Evolutionary conservation across 208 protist species (phyloP).

Genomic region (Zelonia costaricensis): DNA sequence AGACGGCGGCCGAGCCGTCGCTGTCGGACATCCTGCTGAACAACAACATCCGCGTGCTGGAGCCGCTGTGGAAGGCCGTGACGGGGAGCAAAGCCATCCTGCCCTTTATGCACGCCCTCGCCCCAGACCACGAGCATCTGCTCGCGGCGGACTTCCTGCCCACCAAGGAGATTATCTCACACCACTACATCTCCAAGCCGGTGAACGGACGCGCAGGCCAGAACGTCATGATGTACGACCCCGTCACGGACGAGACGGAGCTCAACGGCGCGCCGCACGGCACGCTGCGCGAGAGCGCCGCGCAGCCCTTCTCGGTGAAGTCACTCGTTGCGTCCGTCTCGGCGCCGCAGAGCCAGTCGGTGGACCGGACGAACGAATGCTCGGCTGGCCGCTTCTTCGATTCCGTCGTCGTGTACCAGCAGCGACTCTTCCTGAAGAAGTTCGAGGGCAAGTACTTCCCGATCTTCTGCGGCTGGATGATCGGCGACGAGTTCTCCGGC

Average conservation of each 20-base stretch:
- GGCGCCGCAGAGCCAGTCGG: slow-evolving; percentile 25
- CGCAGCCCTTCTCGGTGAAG: slow-evolving; percentile 10
- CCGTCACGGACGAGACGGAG: slow-evolving; percentile 37
- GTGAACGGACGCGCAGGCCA: slow-evolving; percentile 79
- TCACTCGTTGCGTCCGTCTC: slow-evolving; percentile 18
- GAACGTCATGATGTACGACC: slow-evolving; percentile 78
- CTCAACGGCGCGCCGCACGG: slow-evolving; percentile 34
- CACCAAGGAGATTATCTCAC: slow-evolving; percentile 57
- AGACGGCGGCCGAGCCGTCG: slow-evolving; percentile 27
- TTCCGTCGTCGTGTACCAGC: slow-evolving; percentile 69
- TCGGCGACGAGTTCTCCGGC: slow-evolving; percentile 67
- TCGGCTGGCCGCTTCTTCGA: slow-evolving; percentile 65
- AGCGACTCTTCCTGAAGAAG: slow-evolving; percentile 64
- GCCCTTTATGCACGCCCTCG: slow-evolving; percentile 68
- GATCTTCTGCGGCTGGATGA: slow-evolving; percentile 82
- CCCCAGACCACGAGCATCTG: slow-evolving; percentile 65
- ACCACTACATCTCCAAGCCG: slow-evolving; percentile 70
- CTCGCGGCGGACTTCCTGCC: slow-evolving; percentile 59
- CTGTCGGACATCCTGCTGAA: slow-evolving; percentile 81
- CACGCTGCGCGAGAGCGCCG: slow-evolving; percentile 9
- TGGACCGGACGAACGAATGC: slow-evolving; percentile 57
- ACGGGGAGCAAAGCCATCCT: slow-evolving; percentile 81
- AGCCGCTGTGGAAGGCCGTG: slow-evolving; percentile 82
- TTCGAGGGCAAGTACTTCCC: slow-evolving; percentile 78
- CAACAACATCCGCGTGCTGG: slow-evolving; percentile 65